Percentiles rank a stretch among this genome's conserved stretches.
Conservation (phyloP, 148 eudicot species). For the Arctostaphylos glauca region DNA sequence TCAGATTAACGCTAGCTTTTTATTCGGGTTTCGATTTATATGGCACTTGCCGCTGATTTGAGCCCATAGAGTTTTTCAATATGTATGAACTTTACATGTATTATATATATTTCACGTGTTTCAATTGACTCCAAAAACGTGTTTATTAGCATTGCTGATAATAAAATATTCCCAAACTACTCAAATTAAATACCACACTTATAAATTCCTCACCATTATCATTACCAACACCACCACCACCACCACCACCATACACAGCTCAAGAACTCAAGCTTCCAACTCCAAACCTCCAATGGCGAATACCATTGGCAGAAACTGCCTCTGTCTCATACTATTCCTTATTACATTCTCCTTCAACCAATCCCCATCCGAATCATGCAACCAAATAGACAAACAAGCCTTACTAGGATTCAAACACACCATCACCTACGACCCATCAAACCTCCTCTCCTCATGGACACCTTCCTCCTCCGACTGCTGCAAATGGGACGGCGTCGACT, state of each 20-base stretch:
- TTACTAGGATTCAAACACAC: constrained; percentile 48
- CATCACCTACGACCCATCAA: constrained; percentile 69
- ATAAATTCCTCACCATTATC: background rate
- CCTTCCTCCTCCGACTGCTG: constrained; percentile 73
- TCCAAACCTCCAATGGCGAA: constrained; percentile 14
- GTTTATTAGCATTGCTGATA: no score
- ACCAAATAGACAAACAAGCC: constrained; percentile 56
- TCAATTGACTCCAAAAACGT: no score
- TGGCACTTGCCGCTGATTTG: no score
- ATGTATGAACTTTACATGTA: no score
- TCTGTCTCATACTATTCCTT: constrained; percentile 21
- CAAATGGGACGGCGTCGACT: constrained; percentile 74
- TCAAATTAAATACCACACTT: background rate
- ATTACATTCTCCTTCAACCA: constrained; percentile 8
- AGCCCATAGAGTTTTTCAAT: no score
- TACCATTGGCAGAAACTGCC: background rate
- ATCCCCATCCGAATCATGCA: constrained; percentile 39
- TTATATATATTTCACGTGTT: no score
- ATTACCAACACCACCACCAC: background rate
- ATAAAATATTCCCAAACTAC: no score
- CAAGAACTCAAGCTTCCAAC: background rate
- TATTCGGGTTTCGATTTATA: no score
- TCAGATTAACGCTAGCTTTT: no score
- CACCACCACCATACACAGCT: background rate
- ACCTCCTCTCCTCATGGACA: constrained; percentile 52